phyloP scores from a whole-genome alignment of 345 rosid species.

The Populus alba region DNA sequence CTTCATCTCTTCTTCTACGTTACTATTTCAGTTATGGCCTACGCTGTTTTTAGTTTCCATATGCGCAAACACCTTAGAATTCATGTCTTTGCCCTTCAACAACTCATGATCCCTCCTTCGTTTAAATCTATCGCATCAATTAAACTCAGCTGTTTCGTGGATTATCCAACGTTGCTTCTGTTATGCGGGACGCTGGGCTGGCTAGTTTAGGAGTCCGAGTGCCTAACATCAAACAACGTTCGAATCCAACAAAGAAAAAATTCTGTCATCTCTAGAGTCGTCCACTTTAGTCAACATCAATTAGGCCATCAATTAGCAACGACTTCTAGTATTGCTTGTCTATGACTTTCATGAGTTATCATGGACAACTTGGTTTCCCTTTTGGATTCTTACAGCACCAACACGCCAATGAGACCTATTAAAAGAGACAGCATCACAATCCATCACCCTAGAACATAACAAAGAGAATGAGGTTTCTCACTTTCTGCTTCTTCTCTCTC shows the following conservation, averaged over 20 bases:
- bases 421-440: background rate
- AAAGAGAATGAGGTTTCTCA: conserved; percentile 5
- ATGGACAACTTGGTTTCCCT: background rate
- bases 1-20: background rate
- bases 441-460: background rate
- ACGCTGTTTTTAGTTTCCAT: too few species aligned
- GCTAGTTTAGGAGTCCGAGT: too few species aligned
- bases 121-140: too few species aligned
- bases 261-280: too few species aligned
- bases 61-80: background rate
- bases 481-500: background rate
- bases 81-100: too few species aligned
- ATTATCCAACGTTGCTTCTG: too few species aligned
- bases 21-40: background rate
- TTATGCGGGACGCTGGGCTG: too few species aligned
- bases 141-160: too few species aligned
- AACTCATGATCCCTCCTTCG: too few species aligned
- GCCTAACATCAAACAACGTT: too few species aligned
- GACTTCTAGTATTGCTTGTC: background rate
- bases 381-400: conserved; percentile 1
- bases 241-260: too few species aligned
- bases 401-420: background rate
- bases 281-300: background rate
- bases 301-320: background rate
- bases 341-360: background rate